Evolutionary conservation across 2,329 filamentous ascomycete genomes (phyloP).

Genomic region (Fusarium scirpi): DNA sequence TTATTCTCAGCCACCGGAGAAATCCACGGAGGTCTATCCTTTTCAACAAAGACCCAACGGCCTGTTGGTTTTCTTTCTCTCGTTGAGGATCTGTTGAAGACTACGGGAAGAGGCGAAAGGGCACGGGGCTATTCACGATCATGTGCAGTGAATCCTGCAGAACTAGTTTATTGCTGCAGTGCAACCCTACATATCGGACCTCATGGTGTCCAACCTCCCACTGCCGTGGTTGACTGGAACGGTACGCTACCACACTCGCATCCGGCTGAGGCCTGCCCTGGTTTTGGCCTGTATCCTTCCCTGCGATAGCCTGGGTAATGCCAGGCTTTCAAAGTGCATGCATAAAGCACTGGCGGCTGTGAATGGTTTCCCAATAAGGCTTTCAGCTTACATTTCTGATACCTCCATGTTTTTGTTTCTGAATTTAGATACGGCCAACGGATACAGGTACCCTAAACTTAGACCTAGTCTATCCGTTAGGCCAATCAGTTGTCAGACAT

Average conservation of each 20-base stretch:
- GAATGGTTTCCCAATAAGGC: not conserved
- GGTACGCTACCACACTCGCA: constrained; percentile 17
- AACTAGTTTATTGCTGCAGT: constrained; percentile 20
- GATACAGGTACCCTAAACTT: not conserved
- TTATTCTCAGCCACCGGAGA: constrained; percentile 21
- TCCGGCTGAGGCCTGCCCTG: constrained; percentile 15
- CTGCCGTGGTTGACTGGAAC: constrained; percentile 4
- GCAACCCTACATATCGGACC: constrained; percentile 24
- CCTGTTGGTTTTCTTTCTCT: not conserved
- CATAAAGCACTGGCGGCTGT: not conserved
- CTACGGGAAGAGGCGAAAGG: not conserved
- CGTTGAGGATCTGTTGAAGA: not conserved
- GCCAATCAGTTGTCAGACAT: not conserved
- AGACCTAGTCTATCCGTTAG: not conserved
- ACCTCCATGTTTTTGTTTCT: not conserved
- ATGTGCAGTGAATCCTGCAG: constrained; percentile 4
- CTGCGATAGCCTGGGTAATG: constrained; percentile 5
- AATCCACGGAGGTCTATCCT: not conserved
- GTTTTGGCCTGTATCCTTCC: not conserved
- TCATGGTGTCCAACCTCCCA: constrained; percentile 8
- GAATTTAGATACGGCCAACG: not conserved
- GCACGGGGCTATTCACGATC: constrained; percentile 6
- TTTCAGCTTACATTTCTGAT: not conserved
- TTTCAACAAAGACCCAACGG: not conserved
- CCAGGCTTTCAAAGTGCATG: constrained; percentile 14